Base-by-base conservation (phyloP, 2,329 filamentous ascomycete genomes). In the Fusarium paranaense region DNA sequence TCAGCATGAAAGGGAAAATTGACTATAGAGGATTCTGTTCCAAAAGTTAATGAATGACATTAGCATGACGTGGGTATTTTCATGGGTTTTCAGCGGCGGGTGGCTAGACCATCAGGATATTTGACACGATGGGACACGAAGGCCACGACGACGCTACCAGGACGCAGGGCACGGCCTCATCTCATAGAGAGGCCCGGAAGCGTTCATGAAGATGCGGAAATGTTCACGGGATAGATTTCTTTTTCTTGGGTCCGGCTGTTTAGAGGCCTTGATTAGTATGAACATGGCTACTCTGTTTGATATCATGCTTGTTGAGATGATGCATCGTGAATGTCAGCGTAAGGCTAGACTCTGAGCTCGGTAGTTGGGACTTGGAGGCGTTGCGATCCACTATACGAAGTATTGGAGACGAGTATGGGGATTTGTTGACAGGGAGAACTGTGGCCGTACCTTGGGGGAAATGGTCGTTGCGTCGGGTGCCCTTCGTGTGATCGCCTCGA, bases 211-310 rank as follows among this genome's bases (percentile, higher is more conserved):
- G 74, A 81, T 78, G 74, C 76, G 76, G 76, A 72, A 77, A 78
- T 71, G 73, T 78, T 80, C 72, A 79, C 77, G 76, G 76, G 74
- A 82, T 82, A 82, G 81, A 82, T 78, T 80, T 77, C 76, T 78
- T 73, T 76, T 77, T 76, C 61, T 73, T 78, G 72, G 71, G 75
- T 69, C 68, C 56, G 70, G 73, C 69, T 71, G 20, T 47, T 64
- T 64, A 74, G 64, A 77, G 74, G 69, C 69, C 70, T 74, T 79
- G 63, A 73, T 71, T 75, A 75, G 77, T 73, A 72, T 68, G 76
- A 77, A 79, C 64, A 78, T 74, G 73, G 70, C 54, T 35, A 22
- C 62, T 57, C 56, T 37, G 32, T 60, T 60, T 59, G 54, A 57
- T 35, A 57, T 54, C 47, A 54, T 52, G 2, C n/a, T 13, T 56